These are phyloP conservation scores for Coemansia sp. DNA, from an alignment of 371 early-diverging fungal species.

Conservation along the genomic window DNA sequence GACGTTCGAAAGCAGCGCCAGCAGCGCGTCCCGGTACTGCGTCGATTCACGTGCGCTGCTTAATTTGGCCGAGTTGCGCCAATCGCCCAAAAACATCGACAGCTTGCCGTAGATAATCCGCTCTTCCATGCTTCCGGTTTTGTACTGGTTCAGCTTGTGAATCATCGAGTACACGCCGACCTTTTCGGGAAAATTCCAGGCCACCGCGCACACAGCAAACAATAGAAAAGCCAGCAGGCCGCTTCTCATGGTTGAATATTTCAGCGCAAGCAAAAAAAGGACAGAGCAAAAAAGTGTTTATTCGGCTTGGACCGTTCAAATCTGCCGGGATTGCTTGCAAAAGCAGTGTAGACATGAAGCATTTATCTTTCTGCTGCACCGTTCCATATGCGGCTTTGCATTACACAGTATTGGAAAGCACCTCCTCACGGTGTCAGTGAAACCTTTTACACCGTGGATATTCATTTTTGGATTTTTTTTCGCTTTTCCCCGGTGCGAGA, in stretches of 20 bases:
- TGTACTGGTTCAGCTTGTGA: slow-evolving; percentile 13
- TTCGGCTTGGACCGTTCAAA: no score
- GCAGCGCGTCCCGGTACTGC: slow-evolving; percentile 30
- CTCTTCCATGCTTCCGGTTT: slow-evolving; percentile 22
- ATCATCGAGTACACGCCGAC: slow-evolving; percentile 30
- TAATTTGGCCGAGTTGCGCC: slow-evolving; percentile 17
- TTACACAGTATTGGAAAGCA: no score
- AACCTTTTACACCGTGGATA: no score
- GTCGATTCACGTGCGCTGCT: slow-evolving; percentile 14
- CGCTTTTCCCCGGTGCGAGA: no score
- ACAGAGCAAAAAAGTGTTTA: no score
- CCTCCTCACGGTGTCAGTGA: no score
- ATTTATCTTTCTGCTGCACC: no score
- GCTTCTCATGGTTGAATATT: slow-evolving; percentile 11
- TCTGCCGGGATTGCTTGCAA: no score
- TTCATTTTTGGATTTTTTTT: no score
- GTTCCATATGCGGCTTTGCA: no score
- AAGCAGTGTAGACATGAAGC: no score
- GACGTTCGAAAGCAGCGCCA: slow-evolving; percentile 17
- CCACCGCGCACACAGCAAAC: slow-evolving; percentile 1
- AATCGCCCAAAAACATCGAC: slow-evolving; percentile 28
- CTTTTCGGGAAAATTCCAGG: slow-evolving; percentile 28
- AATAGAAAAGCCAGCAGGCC: slow-evolving; percentile 3
- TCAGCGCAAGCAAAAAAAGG: not conserved
- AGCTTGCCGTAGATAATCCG: slow-evolving; percentile 28